A percentile compares a stretch with the other conserved stretches of the same genome.
These are phyloP conservation scores for Rostrohypoxylon terebratum DNA, from an alignment of 495 filamentous ascomycete genomes.

Conservation along the genomic window DNA sequence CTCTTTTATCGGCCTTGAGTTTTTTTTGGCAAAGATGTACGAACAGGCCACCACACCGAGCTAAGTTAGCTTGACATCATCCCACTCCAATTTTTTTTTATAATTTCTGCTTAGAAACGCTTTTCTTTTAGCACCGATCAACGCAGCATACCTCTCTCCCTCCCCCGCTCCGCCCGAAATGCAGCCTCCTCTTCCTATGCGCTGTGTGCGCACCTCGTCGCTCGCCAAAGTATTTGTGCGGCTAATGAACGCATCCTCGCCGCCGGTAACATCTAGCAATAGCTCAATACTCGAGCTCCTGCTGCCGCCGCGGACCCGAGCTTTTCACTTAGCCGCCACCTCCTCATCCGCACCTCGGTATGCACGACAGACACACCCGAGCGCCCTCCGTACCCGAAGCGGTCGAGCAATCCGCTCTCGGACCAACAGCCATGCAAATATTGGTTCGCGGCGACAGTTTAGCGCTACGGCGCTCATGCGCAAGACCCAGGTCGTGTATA, in stretches of 20 bases:
- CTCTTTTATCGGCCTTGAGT: no score
- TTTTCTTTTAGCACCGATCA: neutral
- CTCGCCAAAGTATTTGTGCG: slow-evolving; percentile 56
- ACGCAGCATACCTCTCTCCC: neutral
- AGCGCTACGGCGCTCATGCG: slow-evolving; percentile 46
- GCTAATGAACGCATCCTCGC: slow-evolving; percentile 48
- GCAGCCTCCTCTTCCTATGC: slow-evolving; percentile 47
- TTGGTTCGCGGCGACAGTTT: slow-evolving; percentile 38
- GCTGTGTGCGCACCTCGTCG: slow-evolving; percentile 52
- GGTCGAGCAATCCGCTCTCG: slow-evolving; percentile 18
- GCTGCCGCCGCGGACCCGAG: slow-evolving; percentile 45
- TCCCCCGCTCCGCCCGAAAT: slow-evolving; percentile 44
- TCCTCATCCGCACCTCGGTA: neutral
- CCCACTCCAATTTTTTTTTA: slow-evolving; percentile 45
- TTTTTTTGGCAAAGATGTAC: no score
- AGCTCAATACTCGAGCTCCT: slow-evolving; percentile 55
- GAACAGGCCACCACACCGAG: no score
- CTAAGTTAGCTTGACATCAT: slow-evolving; percentile 56
- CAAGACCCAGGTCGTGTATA: slow-evolving; percentile 62
- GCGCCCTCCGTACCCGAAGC: slow-evolving; percentile 8
- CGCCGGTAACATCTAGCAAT: slow-evolving; percentile 21
- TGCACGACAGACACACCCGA: neutral
- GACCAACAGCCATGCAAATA: neutral
- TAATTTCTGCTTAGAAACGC: slow-evolving; percentile 49
- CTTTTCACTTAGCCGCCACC: slow-evolving; percentile 23